A percentile compares a stretch with the other conserved stretches of the same genome.
Conservation (phyloP, 2,329 filamentous ascomycete genomes). For the Pezicula rhizophila region DNA sequence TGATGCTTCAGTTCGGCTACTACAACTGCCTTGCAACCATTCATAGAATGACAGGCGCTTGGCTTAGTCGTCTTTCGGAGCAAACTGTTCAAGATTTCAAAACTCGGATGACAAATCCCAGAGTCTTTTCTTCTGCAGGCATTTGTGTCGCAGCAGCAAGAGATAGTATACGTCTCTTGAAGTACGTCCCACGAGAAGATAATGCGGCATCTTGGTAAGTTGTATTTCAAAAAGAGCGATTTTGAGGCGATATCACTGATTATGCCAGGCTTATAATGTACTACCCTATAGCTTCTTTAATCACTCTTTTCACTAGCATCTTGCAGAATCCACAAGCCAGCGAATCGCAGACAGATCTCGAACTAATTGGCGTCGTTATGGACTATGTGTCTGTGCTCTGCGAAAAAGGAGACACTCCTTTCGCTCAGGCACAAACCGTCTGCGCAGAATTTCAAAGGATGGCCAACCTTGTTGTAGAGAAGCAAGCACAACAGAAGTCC, state of each 20-base stretch:
- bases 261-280: conserved; percentile 74
- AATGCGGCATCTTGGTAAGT: conserved; percentile 88
- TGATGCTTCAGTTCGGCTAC: conserved; percentile 92
- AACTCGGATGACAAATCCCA: conserved; percentile 80
- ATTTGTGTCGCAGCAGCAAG: conserved; percentile 89
- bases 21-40: conserved; percentile 98
- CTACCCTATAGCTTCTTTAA: conserved; percentile 89
- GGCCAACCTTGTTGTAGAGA: conserved; percentile 82
- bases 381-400: conserved; percentile 84
- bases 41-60: conserved; percentile 97
- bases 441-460: conserved; percentile 97
- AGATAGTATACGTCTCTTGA: conserved; percentile 86
- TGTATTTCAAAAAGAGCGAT: not conserved
- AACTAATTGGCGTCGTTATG: conserved; percentile 87
- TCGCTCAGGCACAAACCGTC: conserved; percentile 87
- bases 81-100: conserved; percentile 96
- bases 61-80: conserved; percentile 91
- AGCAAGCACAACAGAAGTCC: conserved; percentile 68
- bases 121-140: conserved; percentile 88
- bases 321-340: conserved; percentile 90
- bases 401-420: conserved; percentile 65
- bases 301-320: conserved; percentile 94
- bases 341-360: conserved; percentile 81
- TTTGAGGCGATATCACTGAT: conserved; percentile 23
- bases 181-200: conserved; percentile 94